Percentiles rank a stretch among this genome's conserved stretches.
These are phyloP conservation scores for Linnemannia elongata DNA, from an alignment of 192 early-diverging fungal species.

Conservation along the genomic window DNA sequence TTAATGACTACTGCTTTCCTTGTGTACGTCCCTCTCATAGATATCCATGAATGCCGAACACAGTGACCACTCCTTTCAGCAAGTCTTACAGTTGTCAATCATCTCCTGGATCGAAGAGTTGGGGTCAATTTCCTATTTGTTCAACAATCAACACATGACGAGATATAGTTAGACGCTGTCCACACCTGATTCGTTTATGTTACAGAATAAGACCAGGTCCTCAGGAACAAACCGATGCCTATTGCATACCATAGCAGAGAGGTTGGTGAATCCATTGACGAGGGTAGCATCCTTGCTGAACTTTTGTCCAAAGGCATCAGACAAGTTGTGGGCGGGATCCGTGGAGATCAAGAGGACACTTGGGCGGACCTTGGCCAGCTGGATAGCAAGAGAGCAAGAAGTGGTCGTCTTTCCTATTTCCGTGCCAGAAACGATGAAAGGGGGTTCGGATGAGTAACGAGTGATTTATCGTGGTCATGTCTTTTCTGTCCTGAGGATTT, in stretches of 20 bases:
- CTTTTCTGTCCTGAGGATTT: background rate
- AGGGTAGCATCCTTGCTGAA: constrained; percentile 96
- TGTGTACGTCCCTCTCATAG: constrained; percentile 4
- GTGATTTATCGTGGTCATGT: background rate
- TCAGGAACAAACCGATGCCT: background rate
- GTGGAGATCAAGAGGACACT: constrained; percentile 98
- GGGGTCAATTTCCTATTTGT: constrained; percentile 95
- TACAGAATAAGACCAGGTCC: background rate
- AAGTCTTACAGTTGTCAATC: constrained; percentile 86
- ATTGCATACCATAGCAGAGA: constrained; percentile 90
- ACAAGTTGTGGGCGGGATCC: constrained; percentile 99
- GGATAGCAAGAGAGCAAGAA: constrained; percentile 93
- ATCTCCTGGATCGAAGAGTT: constrained; percentile 98
- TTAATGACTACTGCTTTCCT: background rate
- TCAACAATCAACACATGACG: no score
- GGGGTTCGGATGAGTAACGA: background rate
- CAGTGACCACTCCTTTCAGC: background rate
- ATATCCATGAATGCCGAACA: background rate
- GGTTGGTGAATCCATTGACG: constrained; percentile 94
- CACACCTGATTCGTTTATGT: background rate
- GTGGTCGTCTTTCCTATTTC: constrained; percentile 76
- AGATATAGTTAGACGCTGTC: no score
- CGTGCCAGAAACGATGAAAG: background rate
- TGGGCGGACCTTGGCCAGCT: constrained; percentile 91
- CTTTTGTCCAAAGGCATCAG: constrained; percentile 99